phyloP scores from a whole-genome alignment of 2,329 filamentous ascomycete species.

The Claviceps sp. region DNA sequence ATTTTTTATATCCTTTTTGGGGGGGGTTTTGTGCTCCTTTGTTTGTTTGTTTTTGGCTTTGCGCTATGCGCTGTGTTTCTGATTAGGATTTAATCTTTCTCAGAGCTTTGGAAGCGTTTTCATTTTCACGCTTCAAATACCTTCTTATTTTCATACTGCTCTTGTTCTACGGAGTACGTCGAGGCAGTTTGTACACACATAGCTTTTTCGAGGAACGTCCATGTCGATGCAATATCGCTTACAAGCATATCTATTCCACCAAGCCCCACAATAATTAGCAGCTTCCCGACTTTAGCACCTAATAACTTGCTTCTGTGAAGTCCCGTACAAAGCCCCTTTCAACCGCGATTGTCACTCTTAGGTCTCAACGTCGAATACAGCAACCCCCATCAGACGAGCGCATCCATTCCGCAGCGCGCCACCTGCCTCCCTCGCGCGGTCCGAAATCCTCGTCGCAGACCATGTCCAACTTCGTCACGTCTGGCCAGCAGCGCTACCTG shows the following conservation, averaged over 20 bases:
- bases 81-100: no score
- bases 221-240: conserved; percentile 4
- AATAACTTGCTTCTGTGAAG: no score
- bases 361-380: background rate
- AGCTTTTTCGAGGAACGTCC: background rate
- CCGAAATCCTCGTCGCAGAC: background rate
- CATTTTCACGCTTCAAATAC: no score
- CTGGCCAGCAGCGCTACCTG: conserved; percentile 68
- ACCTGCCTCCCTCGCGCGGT: background rate
- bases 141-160: no score
- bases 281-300: no score
- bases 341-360: no score
- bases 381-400: no score
- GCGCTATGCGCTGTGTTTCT: no score
- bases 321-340: no score
- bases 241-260: conserved; percentile 1
- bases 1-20: background rate
- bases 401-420: background rate
- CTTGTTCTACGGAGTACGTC: background rate
- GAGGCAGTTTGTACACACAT: no score
- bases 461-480: conserved; percentile 48
- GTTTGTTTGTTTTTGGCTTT: background rate
- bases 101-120: no score
- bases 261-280: background rate
- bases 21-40: background rate